Conservation (phyloP, 2,329 filamentous ascomycete species). For the Neodidymelliopsis sp. region DNA sequence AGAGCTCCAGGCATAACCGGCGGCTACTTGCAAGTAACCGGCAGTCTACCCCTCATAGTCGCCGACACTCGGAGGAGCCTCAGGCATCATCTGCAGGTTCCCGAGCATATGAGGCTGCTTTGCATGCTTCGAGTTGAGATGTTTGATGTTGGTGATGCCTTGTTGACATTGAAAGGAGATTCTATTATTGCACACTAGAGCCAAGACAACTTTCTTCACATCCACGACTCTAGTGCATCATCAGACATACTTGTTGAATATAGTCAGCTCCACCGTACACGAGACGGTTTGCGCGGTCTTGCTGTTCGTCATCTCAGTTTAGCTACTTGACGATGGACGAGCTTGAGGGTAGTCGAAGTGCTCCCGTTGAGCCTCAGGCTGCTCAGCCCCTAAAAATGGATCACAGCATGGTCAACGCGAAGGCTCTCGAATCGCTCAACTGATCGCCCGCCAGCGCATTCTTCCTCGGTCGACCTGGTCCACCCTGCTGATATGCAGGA, state of each 20-base stretch:
- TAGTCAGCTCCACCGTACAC: too few relatives aligned
- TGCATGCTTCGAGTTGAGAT: conserved; percentile 1
- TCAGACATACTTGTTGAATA: too few relatives aligned
- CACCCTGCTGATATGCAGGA: conserved; percentile 15
- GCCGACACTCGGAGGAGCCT: conserved; percentile 3
- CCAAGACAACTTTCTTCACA: background rate
- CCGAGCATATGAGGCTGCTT: conserved; percentile 9
- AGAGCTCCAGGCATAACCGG: conserved; percentile 16
- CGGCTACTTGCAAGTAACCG: conserved; percentile 20
- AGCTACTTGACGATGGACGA: background rate
- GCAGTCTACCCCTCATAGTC: conserved; percentile 7
- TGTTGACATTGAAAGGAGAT: background rate
- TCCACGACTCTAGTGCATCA: too few relatives aligned
- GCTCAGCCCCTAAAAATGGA: conserved; percentile 10
- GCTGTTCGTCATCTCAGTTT: background rate
- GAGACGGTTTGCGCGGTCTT: background rate
- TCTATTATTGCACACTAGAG: background rate
- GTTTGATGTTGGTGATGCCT: background rate
- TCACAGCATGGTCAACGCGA: background rate
- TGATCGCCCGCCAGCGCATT: conserved; percentile 15
- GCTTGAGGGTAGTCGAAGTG: background rate
- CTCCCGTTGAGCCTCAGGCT: background rate
- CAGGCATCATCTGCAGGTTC: conserved; percentile 10
- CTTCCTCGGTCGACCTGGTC: background rate
- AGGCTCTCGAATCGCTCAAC: conserved; percentile 9